A percentile compares a stretch with the other conserved stretches of the same genome.
Evolutionary conservation across 176 grass and related monocot genomes (phyloP).

Genomic region (Musa acuminata): DNA sequence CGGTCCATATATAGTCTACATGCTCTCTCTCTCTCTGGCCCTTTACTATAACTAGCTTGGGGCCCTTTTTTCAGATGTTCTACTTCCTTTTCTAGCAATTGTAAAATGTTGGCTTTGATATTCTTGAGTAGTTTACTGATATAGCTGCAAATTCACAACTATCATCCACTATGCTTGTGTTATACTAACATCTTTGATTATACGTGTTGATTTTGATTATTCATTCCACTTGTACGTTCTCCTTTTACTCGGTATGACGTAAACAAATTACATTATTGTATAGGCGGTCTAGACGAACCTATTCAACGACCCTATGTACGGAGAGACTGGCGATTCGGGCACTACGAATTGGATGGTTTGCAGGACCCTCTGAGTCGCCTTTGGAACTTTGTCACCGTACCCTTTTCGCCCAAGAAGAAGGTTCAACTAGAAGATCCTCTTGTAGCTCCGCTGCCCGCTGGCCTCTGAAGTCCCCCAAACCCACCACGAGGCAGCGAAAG

Average conservation of each 20-base stretch:
- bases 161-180: too few relatives aligned
- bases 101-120: too few relatives aligned
- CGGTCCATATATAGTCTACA: too few relatives aligned
- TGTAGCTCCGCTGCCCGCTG: not conserved
- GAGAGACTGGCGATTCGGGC: slow-evolving; percentile 83
- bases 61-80: too few relatives aligned
- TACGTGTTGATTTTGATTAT: not conserved
- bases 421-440: not conserved
- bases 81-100: too few relatives aligned
- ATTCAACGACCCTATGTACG: slow-evolving; percentile 53
- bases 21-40: too few relatives aligned
- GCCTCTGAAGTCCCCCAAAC: not conserved
- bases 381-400: slow-evolving; percentile 39
- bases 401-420: slow-evolving; percentile 40
- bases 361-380: slow-evolving; percentile 61
- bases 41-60: too few relatives aligned
- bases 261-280: slow-evolving; percentile 5
- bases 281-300: slow-evolving; percentile 80
- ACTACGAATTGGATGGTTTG: slow-evolving; percentile 91
- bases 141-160: too few relatives aligned
- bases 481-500: not conserved
- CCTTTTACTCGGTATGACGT: not conserved
- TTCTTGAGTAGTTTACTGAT: too few relatives aligned
- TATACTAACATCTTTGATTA: too few relatives aligned
- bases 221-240: not conserved